Evolutionary conservation across 495 filamentous ascomycete species (phyloP).

Genomic region (Penicillium canescens): DNA sequence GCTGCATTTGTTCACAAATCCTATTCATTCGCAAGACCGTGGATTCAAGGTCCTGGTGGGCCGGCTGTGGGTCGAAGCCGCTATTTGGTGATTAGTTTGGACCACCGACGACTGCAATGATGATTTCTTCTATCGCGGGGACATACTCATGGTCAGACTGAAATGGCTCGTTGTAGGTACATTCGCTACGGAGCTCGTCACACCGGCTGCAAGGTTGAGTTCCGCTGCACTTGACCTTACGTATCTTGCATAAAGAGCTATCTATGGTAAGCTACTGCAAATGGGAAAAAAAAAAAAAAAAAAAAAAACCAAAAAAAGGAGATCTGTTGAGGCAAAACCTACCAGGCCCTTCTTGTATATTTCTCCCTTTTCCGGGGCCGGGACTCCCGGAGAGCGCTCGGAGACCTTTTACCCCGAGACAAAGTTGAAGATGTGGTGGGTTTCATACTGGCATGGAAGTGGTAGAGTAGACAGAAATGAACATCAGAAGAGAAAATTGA

Average conservation of each 20-base stretch:
- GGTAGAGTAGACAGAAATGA: neutral
- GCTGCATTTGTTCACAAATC: neutral
- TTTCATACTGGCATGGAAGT: neutral
- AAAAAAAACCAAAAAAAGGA: too few relatives aligned
- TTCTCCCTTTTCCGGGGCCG: neutral
- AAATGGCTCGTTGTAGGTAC: neutral
- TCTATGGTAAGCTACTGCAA: neutral
- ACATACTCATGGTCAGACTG: neutral
- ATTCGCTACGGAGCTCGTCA: neutral
- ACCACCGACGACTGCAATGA: neutral
- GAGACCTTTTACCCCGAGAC: neutral
- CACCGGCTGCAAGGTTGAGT: neutral
- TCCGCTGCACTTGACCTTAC: neutral
- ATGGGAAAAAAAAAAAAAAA: too few relatives aligned
- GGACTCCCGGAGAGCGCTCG: neutral
- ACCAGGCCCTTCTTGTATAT: neutral
- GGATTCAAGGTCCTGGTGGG: neutral
- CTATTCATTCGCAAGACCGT: neutral
- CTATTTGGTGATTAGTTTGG: neutral
- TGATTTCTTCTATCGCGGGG: neutral
- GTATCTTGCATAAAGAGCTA: neutral
- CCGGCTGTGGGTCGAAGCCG: neutral
- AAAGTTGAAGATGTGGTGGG: neutral
- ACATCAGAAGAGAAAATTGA: neutral
- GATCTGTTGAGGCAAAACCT: neutral